Evolutionary conservation across 768 basidiomycete species (phyloP).

Genomic region (Rhodotorula toruloides): DNA sequence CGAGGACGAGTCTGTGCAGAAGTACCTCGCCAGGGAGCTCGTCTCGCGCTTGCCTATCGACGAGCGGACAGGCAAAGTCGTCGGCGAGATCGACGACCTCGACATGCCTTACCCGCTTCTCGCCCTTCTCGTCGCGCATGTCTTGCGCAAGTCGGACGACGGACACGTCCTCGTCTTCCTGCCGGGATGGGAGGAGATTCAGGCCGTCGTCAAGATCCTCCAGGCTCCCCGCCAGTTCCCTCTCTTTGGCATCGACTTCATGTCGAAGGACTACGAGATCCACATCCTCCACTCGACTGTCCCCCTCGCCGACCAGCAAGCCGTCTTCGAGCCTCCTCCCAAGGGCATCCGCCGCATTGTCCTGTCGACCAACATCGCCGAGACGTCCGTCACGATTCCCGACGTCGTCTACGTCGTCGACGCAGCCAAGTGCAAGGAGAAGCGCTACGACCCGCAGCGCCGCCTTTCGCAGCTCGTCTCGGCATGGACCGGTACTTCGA

Average conservation of each 20-base stretch:
- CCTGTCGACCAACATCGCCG: slow-evolving; percentile 88
- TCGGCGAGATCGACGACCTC: slow-evolving; percentile 53
- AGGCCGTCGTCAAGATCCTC: slow-evolving; percentile 62
- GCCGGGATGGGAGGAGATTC: slow-evolving; percentile 91
- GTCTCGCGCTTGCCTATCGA: slow-evolving; percentile 46
- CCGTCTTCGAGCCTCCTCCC: slow-evolving; percentile 77
- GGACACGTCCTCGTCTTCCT: slow-evolving; percentile 87
- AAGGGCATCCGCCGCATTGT: slow-evolving; percentile 77
- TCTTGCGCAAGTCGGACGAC: slow-evolving; percentile 64
- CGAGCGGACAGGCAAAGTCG: slow-evolving; percentile 46
- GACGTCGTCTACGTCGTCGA: slow-evolving; percentile 51
- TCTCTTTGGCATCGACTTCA: slow-evolving; percentile 59
- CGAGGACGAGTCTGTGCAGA: slow-evolving; percentile 61
- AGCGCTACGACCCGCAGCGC: slow-evolving; percentile 59
- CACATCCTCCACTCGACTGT: slow-evolving; percentile 86
- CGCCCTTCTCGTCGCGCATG: slow-evolving; percentile 72
- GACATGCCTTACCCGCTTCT: slow-evolving; percentile 77
- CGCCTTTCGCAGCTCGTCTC: slow-evolving; percentile 83
- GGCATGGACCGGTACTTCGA: slow-evolving; percentile 85
- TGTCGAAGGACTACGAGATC: slow-evolving; percentile 56
- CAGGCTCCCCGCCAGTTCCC: slow-evolving; percentile 51
- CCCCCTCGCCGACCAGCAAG: slow-evolving; percentile 79
- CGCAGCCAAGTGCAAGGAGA: slow-evolving; percentile 47
- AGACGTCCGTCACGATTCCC: slow-evolving; percentile 90
- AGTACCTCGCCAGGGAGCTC: slow-evolving; percentile 68